Conservation (phyloP, 106 monocot genomes). For the Dendrobium chrysotoxum region DNA sequence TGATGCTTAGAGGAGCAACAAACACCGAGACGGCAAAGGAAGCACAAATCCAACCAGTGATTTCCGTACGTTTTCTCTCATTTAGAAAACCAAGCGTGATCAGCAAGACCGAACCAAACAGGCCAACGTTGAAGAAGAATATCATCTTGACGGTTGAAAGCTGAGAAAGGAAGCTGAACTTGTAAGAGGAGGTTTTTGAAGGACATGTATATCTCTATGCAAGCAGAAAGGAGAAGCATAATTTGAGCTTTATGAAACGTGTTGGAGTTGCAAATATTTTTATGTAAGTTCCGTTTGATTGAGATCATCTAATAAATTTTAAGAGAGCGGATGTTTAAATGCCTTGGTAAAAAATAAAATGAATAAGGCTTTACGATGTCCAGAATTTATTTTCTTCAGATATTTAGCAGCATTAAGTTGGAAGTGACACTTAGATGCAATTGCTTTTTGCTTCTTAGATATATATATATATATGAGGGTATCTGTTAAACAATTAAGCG, state of each 20-base stretch:
- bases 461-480: too few species aligned
- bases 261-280: too few species aligned
- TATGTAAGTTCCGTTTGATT: not conserved
- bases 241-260: not conserved
- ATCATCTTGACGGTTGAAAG: slow-evolving; percentile 27
- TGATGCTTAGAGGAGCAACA: slow-evolving; percentile 46
- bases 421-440: too few species aligned
- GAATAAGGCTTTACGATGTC: too few species aligned
- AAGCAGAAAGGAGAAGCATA: not conserved
- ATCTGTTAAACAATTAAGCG: too few species aligned
- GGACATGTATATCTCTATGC: too few species aligned
- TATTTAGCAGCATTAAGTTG: too few species aligned
- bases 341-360: too few species aligned
- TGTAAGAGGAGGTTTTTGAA: not conserved
- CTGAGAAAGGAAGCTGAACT: slow-evolving; percentile 9
- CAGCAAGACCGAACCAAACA: slow-evolving; percentile 22
- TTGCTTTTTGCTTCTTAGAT: too few species aligned
- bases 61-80: slow-evolving; percentile 12
- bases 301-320: not conserved
- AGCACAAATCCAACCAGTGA: slow-evolving; percentile 36
- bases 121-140: slow-evolving; percentile 25
- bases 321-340: too few species aligned
- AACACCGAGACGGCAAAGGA: slow-evolving; percentile 44
- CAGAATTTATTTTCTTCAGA: too few species aligned
- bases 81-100: slow-evolving; percentile 24